Evolutionary conservation across 1,284 basidiomycete genomes (phyloP), one percentile per base, ranked within the genome.

Genomic region (Sporisorium exsertum): DNA sequence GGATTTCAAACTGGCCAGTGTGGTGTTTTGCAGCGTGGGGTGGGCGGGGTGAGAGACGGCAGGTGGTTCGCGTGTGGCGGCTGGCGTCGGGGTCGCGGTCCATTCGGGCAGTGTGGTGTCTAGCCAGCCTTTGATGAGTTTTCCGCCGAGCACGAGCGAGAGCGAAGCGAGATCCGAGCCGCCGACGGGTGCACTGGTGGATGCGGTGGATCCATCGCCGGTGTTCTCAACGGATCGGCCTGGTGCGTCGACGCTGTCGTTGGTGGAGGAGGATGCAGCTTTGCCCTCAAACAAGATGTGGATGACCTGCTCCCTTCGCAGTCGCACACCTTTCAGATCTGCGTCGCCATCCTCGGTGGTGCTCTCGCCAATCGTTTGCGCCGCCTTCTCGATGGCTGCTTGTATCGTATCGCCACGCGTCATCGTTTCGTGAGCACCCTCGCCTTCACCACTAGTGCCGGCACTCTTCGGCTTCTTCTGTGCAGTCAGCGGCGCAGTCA

Each of bases 251-350:
- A 35, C 50, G 2, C 32, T 47, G 15, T 63, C 61, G 15, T 8
- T 32, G 45, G 49, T 57, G 8, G 20, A 8, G 6, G 58, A 40
- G 1, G 60, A 27, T 0, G 58, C 24, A 10, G 33, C 16, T 49
- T 67, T 69, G 57, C 52, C 75, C 37, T 77, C 72, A 45, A 78
- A 80, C n/a, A 81, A 35, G n/a, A 81, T 68, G 32, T 77, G 79
- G 22, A 74, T 59, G 20, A 75, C 79, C 57, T 82, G 81, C 37
- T 79, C 68, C 13, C 70, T 43, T 8, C 81, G 72, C 26, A 82
- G 50, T 16, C 79, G 72, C 18, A 81, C 78, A 35, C 81, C 79
- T 22, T 74, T 72, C 13, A 74, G 47, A 51, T 66, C 69, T 3
- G 67, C 58, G 26, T 75, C 74, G 15, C 57, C 57, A 18, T 71